A percentile compares a stretch with the other conserved stretches of the same genome.
Evolutionary conservation across 495 filamentous ascomycete genomes (phyloP).

Genomic region (Aspergillus wentii): DNA sequence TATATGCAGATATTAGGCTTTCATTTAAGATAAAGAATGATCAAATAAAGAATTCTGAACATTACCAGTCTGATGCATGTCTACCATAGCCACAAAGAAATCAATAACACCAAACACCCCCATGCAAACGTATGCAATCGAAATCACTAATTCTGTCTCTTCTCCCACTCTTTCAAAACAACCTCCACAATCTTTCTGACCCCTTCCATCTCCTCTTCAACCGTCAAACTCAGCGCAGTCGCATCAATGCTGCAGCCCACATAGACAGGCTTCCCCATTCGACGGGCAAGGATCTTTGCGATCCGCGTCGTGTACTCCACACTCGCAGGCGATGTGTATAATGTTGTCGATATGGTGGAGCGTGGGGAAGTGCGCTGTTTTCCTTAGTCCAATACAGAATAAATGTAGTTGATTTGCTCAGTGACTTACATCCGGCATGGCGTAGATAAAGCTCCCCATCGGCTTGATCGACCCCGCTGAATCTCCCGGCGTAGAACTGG

Average conservation of each 20-base stretch:
- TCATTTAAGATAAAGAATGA: no score
- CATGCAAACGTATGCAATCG: no score
- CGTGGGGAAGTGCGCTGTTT: conserved; percentile 31
- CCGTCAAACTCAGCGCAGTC: conserved; percentile 62
- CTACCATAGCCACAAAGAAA: no score
- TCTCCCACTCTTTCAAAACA: conserved; percentile 46
- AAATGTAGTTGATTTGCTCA: conserved; percentile 1
- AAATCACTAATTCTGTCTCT: conserved; percentile 2
- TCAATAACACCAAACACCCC: no score
- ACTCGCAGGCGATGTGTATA: conserved; percentile 69
- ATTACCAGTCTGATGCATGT: no score
- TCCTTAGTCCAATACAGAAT: conserved; percentile 9
- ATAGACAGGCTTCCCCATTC: conserved; percentile 67
- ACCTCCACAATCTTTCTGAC: conserved; percentile 66
- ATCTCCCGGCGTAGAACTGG: conserved; percentile 62
- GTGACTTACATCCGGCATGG: conserved; percentile 74
- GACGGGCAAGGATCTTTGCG: conserved; percentile 74
- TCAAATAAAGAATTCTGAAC: no score
- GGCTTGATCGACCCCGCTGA: conserved; percentile 32
- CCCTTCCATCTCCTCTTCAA: conserved; percentile 95
- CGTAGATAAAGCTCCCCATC: conserved; percentile 78
- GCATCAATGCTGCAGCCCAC: conserved; percentile 67
- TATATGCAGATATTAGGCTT: no score
- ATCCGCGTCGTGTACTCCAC: conserved; percentile 82
- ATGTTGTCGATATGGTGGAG: conserved; percentile 61